These are phyloP conservation scores for Paraconiothyrium sp. DNA, from an alignment of 2,329 filamentous ascomycete species.

Conservation along the genomic window DNA sequence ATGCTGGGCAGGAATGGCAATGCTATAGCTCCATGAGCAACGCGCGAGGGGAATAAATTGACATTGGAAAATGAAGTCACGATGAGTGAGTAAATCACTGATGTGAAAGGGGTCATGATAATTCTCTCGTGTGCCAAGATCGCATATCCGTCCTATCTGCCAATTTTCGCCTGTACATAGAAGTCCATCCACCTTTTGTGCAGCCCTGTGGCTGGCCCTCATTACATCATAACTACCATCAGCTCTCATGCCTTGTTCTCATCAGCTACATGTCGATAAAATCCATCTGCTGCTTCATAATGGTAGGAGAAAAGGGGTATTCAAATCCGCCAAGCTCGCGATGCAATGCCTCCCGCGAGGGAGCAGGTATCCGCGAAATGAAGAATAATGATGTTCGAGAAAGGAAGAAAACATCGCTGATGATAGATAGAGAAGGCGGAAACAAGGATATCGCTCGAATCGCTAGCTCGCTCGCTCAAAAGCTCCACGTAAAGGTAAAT, in stretches of 20 bases:
- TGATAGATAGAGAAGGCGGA: constrained; percentile 9
- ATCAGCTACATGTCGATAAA: constrained; percentile 10
- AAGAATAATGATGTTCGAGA: constrained; percentile 17
- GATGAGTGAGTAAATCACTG: not conserved
- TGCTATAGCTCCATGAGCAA: not conserved
- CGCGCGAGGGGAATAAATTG: not conserved
- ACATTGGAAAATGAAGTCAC: not conserved
- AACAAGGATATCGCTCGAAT: constrained; percentile 15
- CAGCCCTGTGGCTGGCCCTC: constrained; percentile 10
- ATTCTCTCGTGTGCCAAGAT: constrained; percentile 12
- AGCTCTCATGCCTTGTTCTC: constrained; percentile 13
- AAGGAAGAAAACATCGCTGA: constrained; percentile 12
- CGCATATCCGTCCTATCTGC: constrained; percentile 14
- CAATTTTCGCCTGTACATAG: constrained; percentile 10
- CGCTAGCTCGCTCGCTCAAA: constrained; percentile 20
- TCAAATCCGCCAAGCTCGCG: constrained; percentile 25
- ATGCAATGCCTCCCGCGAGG: constrained; percentile 22
- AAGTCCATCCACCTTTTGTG: constrained; percentile 6
- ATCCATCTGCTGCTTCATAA: constrained; percentile 9
- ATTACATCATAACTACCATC: constrained; percentile 19
- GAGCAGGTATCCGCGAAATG: constrained; percentile 28
- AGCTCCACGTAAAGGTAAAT: constrained; percentile 10
- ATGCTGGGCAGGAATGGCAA: not conserved
- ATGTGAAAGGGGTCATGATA: constrained; percentile 8
- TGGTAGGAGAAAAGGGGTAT: constrained; percentile 24